These are phyloP conservation scores for Pseudocercospora ulei DNA, from an alignment of 2,329 filamentous ascomycete species.

Conservation along the genomic window DNA sequence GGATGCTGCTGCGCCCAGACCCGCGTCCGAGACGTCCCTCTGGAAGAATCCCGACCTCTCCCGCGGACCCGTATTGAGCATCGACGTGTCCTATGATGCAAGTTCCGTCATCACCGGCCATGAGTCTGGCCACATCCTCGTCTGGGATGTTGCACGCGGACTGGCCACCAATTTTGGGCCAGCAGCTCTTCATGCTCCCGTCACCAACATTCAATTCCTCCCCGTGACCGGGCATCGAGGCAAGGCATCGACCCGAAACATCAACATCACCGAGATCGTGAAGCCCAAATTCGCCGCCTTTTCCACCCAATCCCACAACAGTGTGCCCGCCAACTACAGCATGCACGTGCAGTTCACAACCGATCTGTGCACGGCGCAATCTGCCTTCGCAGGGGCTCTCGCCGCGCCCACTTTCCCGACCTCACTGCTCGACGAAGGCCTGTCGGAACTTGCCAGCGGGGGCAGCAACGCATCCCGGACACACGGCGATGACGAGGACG, in stretches of 20 bases:
- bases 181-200: constrained; percentile 64
- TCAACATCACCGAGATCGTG: constrained; percentile 45
- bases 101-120: constrained; percentile 73
- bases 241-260: constrained; percentile 23
- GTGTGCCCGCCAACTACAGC: constrained; percentile 50
- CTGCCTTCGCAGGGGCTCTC: constrained; percentile 37
- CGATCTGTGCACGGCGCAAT: constrained; percentile 23
- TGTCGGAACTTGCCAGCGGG: constrained; percentile 34
- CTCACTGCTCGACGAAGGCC: constrained; percentile 31
- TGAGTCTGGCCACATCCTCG: constrained; percentile 62
- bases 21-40: constrained; percentile 34
- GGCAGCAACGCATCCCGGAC: constrained; percentile 24
- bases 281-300: constrained; percentile 67
- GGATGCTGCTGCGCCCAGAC: constrained; percentile 32
- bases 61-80: constrained; percentile 55
- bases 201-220: constrained; percentile 71
- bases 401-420: constrained; percentile 39
- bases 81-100: constrained; percentile 72
- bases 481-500: constrained; percentile 24
- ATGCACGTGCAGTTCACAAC: constrained; percentile 54
- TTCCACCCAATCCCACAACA: constrained; percentile 26
- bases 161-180: constrained; percentile 52
- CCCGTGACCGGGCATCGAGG: constrained; percentile 46
- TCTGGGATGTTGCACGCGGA: constrained; percentile 68
- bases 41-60: constrained; percentile 39